phyloP scores from a whole-genome alignment of 306 rosid species.

The Vigna mungo region DNA sequence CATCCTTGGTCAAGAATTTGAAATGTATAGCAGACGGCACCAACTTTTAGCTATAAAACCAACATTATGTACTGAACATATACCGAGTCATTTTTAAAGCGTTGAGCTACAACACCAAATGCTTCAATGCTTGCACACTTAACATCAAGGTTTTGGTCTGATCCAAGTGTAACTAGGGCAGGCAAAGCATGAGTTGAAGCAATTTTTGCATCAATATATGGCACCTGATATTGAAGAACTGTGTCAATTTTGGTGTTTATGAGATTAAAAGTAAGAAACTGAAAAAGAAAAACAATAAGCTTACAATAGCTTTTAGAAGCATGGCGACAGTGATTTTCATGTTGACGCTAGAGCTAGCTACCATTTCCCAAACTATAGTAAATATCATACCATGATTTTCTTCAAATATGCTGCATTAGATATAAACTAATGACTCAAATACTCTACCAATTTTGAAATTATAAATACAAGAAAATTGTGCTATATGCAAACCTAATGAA shows the following conservation, averaged over 20 bases:
- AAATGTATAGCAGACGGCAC: slow-evolving; percentile 35
- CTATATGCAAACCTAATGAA: slow-evolving; percentile 81
- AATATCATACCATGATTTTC: slow-evolving; percentile 76
- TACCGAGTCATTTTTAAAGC: slow-evolving; percentile 85
- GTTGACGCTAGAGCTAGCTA: slow-evolving; percentile 69
- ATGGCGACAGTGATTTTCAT: slow-evolving; percentile 76
- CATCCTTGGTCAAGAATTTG: slow-evolving; percentile 35
- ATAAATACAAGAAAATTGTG: slow-evolving; percentile 3
- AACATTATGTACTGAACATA: slow-evolving; percentile 34
- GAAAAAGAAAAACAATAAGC: slow-evolving; percentile 46
- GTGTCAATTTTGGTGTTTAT: slow-evolving; percentile 34
- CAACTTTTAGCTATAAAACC: slow-evolving; percentile 26
- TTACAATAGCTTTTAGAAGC: slow-evolving; percentile 79
- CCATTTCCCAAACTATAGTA: slow-evolving; percentile 92
- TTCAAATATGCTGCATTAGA: slow-evolving; percentile 73
- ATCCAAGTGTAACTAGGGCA: slow-evolving; percentile 87
- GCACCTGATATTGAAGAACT: slow-evolving; percentile 67
- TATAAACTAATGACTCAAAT: slow-evolving; percentile 23
- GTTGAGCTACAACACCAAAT: slow-evolving; percentile 90
- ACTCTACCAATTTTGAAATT: slow-evolving; percentile 25
- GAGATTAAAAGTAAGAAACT: slow-evolving; percentile 39
- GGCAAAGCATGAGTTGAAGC: slow-evolving; percentile 82
- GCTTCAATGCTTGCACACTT: slow-evolving; percentile 88
- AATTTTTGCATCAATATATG: slow-evolving; percentile 75
- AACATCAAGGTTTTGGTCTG: slow-evolving; percentile 78